Base-by-base conservation (phyloP, 345 rosid species). In the Viola odorata region DNA sequence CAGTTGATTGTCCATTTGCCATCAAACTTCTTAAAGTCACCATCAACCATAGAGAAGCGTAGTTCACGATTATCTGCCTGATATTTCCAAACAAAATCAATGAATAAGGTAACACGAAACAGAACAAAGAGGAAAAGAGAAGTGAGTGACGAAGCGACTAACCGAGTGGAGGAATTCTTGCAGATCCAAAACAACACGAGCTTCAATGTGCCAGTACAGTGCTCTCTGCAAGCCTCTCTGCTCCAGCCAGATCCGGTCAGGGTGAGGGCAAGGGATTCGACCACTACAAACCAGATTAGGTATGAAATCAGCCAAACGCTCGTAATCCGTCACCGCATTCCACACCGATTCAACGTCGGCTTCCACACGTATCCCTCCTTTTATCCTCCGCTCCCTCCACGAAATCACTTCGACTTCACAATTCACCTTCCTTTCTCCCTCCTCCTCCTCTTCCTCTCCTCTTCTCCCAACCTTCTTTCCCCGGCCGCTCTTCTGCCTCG, bases 141-240 rank as follows among this genome's bases (percentile, higher is more conserved):
- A 12, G 16, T 23, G 42, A 39, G 41, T 3, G 6, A 9, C 13
- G 1, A 17, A 7, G 11, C 23, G 12, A 48, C 82, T 81, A 76
- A 89, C 96, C 39, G 91, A 84, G 64, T 79, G 66, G 41, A 69
- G 73, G 64, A 77, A 67, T 66, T 94, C 97, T 70, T 81, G 87
- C 47, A 94, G 97, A 77, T 94, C 97, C 63, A 94, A 83, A 39
- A 89, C 97, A 38, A 94, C 99, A 57, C 89, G 95, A 71, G 99
- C 96, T 75, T 94, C 97, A n/a, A 92, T 92, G 63, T 89, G 98
- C 97, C 98, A 89, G 55, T 94, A 94, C 13, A 94, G 75, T 5
- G 95, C 88, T 73, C 89, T 84, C 74, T 94, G 99, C 62, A 89
- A 70, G 13, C 98, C 98, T 71, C 95, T 77, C 76, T 92, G 98